Conservation (phyloP, 306 rosid species). For the Cucumis melo region DNA sequence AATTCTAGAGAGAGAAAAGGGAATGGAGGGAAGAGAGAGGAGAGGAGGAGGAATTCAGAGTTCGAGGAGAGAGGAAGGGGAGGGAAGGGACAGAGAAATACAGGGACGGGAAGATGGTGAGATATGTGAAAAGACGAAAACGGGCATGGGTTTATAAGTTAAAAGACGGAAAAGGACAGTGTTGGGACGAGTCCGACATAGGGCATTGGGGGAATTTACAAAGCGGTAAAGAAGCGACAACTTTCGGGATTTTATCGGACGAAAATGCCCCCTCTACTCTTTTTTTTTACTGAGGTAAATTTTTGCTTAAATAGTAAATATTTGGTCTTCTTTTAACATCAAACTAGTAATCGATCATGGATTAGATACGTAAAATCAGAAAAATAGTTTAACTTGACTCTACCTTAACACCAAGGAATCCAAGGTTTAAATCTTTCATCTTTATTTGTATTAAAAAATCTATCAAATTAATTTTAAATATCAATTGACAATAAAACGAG, state of each 20-base stretch:
- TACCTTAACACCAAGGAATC: too few species aligned
- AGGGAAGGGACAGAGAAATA: constrained; percentile 8
- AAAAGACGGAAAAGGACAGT: background rate
- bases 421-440: too few species aligned
- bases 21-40: background rate
- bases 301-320: too few species aligned
- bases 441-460: too few species aligned
- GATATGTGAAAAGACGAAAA: background rate
- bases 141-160: background rate
- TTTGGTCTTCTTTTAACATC: too few species aligned
- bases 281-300: too few species aligned
- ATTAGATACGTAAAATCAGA: too few species aligned
- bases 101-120: background rate
- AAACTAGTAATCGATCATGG: too few species aligned
- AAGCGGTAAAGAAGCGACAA: background rate
- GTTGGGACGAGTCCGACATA: background rate
- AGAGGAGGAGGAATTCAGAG: background rate
- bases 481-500: too few species aligned
- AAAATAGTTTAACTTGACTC: too few species aligned
- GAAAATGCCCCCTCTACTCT: background rate
- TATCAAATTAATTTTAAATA: too few species aligned
- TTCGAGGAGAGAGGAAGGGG: background rate
- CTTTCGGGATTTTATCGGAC: background rate
- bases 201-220: background rate
- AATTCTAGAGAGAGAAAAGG: background rate